phyloP scores from a whole-genome alignment of 805 yeast species.

The Metschnikowia cerradonensis region DNA sequence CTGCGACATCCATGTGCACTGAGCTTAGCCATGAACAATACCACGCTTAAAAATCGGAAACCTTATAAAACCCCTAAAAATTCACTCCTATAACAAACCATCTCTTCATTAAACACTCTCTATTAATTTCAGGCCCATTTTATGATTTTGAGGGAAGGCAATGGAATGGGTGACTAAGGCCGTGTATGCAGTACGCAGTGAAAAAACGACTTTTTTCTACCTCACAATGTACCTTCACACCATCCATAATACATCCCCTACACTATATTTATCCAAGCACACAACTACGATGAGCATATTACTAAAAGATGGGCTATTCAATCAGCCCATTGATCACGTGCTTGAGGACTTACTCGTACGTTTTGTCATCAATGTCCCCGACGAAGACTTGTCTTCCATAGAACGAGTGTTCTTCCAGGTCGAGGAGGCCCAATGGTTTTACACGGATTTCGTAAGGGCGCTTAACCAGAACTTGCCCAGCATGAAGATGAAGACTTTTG shows the following conservation, averaged over 20 bases:
- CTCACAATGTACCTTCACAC: not conserved
- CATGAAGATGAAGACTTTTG: slow-evolving; percentile 72
- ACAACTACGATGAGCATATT: slow-evolving; percentile 51
- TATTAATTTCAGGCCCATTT: no score
- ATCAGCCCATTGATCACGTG: slow-evolving; percentile 65
- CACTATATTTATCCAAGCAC: not conserved
- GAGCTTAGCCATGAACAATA: no score
- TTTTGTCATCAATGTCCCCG: slow-evolving; percentile 87
- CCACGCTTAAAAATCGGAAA: no score
- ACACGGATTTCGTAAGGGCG: slow-evolving; percentile 74
- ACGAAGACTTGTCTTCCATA: slow-evolving; percentile 78
- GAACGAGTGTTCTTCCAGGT: slow-evolving; percentile 86
- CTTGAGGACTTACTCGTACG: slow-evolving; percentile 85
- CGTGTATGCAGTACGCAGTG: not conserved
- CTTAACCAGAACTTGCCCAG: slow-evolving; percentile 73
- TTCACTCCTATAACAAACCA: no score
- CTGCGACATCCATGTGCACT: no score
- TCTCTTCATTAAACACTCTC: no score
- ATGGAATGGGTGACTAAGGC: no score
- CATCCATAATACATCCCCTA: not conserved
- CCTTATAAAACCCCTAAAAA: no score
- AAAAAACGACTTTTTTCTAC: slow-evolving; percentile 3
- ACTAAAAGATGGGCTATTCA: slow-evolving; percentile 51
- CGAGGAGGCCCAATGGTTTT: slow-evolving; percentile 98
- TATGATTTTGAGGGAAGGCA: no score